These are phyloP conservation scores for Colletotrichum agaves DNA, from an alignment of 2,329 filamentous ascomycete species.

Conservation along the genomic window DNA sequence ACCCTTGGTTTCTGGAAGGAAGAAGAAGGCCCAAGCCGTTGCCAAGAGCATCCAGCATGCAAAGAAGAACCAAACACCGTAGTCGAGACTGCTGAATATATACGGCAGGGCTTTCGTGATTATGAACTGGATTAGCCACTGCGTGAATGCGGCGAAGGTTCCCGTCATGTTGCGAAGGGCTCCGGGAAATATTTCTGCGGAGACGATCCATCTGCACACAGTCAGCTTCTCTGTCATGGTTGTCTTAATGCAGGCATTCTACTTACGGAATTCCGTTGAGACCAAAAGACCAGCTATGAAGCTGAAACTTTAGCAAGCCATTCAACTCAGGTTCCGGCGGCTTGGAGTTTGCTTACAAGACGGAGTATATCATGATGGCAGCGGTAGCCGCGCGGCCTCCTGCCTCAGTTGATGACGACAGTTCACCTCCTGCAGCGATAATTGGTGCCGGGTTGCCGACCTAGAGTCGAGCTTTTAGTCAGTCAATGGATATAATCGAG, in stretches of 20 bases:
- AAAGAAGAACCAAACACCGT: constrained; percentile 68
- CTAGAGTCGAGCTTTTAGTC: background rate
- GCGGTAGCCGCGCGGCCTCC: constrained; percentile 64
- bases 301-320: too few species aligned
- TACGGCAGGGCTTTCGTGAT: constrained; percentile 57
- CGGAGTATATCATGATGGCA: constrained; percentile 64
- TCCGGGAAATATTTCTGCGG: constrained; percentile 57
- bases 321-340: too few species aligned
- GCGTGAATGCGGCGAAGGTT: constrained; percentile 52
- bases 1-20: constrained; percentile 66
- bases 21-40: constrained; percentile 60
- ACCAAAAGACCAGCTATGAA: constrained; percentile 53
- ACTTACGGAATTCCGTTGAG: constrained; percentile 54
- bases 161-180: constrained; percentile 55
- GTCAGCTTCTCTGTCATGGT: background rate
- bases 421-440: constrained; percentile 54
- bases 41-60: constrained; percentile 61
- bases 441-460: constrained; percentile 59
- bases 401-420: constrained; percentile 53
- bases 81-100: constrained; percentile 56
- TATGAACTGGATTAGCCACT: constrained; percentile 56
- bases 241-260: background rate
- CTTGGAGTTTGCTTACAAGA: constrained; percentile 54
- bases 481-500: background rate
- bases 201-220: constrained; percentile 51